phyloP scores from a whole-genome alignment of 2,329 filamentous ascomycete species.

The Ascochyta lentis region DNA sequence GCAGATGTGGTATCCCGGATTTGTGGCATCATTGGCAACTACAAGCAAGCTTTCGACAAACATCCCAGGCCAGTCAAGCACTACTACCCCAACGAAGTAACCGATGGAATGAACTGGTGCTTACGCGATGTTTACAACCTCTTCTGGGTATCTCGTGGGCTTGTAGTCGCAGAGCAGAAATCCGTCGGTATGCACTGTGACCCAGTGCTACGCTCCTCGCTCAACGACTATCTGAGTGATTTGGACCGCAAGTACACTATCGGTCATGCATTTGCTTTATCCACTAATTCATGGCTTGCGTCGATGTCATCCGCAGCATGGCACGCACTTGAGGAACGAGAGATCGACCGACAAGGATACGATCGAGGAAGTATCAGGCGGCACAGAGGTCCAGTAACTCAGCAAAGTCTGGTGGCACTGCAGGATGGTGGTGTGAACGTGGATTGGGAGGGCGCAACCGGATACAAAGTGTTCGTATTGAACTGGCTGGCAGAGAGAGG shows the following conservation, averaged over 20 bases:
- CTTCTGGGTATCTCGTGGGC: constrained; percentile 77
- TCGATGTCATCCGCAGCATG: constrained; percentile 58
- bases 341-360: constrained; percentile 32
- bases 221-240: constrained; percentile 52
- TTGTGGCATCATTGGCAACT: constrained; percentile 71
- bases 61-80: constrained; percentile 57
- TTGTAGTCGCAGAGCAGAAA: constrained; percentile 69
- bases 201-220: constrained; percentile 51
- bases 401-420: constrained; percentile 68
- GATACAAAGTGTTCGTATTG: constrained; percentile 77
- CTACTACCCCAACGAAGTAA: constrained; percentile 39
- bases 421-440: constrained; percentile 70
- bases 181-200: constrained; percentile 62
- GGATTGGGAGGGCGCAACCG: constrained; percentile 76
- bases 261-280: constrained; percentile 55
- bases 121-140: constrained; percentile 88
- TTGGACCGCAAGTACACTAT: constrained; percentile 50
- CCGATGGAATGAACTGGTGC: constrained; percentile 77
- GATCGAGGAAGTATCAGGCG: constrained; percentile 32
- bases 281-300: constrained; percentile 54
- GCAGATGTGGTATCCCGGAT: constrained; percentile 71
- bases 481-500: constrained; percentile 69
- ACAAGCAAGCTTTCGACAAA: constrained; percentile 76
- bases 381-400: constrained; percentile 67
- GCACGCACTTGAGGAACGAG: constrained; percentile 56